Conservation (phyloP, 2,329 filamentous ascomycete genomes). For the Microsporum ferrugineum region DNA sequence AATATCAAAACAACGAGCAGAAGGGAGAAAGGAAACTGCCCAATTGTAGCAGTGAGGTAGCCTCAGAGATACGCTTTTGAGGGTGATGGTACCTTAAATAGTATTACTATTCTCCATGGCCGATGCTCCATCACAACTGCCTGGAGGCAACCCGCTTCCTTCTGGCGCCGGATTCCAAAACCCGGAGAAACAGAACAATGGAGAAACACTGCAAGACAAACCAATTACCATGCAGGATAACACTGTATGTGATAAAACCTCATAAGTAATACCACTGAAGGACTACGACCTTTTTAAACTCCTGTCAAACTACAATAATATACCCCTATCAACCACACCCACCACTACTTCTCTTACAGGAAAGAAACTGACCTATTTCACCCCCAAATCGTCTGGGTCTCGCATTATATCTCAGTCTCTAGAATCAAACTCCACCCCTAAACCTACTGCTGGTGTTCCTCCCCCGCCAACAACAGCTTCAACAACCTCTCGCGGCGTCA, state of each 20-base stretch:
- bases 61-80: not conserved
- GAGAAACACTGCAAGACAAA: slow-evolving; percentile 3
- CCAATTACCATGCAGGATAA: slow-evolving; percentile 9
- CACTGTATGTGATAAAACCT: slow-evolving; percentile 8
- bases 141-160: not conserved
- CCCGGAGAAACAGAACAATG: not conserved
- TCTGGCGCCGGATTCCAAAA: not conserved
- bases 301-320: not conserved
- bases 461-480: not conserved
- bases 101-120: slow-evolving; percentile 5
- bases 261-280: not conserved
- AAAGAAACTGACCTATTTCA: not conserved
- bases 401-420: not conserved
- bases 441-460: not conserved
- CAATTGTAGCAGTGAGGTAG: not conserved
- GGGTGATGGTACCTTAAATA: not conserved
- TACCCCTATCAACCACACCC: not conserved
- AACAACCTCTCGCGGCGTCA: not conserved
- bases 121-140: slow-evolving; percentile 5
- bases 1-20: not conserved
- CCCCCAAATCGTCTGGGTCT: not conserved
- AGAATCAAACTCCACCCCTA: not conserved
- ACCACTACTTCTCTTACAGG: not conserved
- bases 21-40: not conserved
- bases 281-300: not conserved